Evolutionary conservation across 2,329 filamentous ascomycete species (phyloP).

Genomic region (Fusarium sp.): DNA sequence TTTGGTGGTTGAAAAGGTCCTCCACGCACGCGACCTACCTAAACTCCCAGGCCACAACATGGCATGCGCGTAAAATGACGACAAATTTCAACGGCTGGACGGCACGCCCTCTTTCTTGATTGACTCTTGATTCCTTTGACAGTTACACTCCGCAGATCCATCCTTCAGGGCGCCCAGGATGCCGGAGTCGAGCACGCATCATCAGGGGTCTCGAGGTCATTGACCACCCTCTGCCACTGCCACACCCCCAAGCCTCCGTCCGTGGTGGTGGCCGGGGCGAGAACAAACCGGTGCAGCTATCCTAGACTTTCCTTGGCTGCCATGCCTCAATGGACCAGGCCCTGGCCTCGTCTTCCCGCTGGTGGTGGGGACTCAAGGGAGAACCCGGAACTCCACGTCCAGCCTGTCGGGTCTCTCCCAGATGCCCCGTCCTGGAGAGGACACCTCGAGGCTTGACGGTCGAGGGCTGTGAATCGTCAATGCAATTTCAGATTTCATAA

Average conservation of each 20-base stretch:
- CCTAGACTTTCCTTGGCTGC: constrained; percentile 33
- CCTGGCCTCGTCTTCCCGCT: constrained; percentile 29
- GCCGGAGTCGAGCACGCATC: constrained; percentile 1
- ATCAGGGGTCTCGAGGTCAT: constrained; percentile 34
- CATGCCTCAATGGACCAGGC: constrained; percentile 24
- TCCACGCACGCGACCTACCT: constrained; percentile 37
- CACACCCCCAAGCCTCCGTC: constrained; percentile 31
- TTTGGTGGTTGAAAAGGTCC: constrained; percentile 16
- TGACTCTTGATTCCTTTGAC: constrained; percentile 1
- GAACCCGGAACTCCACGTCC: constrained; percentile 49
- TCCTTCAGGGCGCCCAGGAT: constrained; percentile 22
- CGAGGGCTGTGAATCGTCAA: constrained; percentile 31
- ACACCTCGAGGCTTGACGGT: constrained; percentile 17
- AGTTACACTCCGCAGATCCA: constrained; percentile 14
- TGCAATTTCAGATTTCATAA: constrained; percentile 28
- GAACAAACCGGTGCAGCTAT: constrained; percentile 49
- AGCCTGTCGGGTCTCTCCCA: constrained; percentile 49
- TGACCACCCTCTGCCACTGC: constrained; percentile 22
- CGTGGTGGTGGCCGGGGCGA: constrained; percentile 45
- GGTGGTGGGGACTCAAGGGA: constrained; percentile 42
- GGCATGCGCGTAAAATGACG: constrained; percentile 39
- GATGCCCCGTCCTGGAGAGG: constrained; percentile 34
- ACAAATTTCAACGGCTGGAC: constrained; percentile 37
- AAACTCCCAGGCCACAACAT: constrained; percentile 22
- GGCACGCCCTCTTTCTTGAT: constrained; percentile 27